phyloP scores from a whole-genome alignment of 805 yeast species.

The Metschnikowia borealis region DNA sequence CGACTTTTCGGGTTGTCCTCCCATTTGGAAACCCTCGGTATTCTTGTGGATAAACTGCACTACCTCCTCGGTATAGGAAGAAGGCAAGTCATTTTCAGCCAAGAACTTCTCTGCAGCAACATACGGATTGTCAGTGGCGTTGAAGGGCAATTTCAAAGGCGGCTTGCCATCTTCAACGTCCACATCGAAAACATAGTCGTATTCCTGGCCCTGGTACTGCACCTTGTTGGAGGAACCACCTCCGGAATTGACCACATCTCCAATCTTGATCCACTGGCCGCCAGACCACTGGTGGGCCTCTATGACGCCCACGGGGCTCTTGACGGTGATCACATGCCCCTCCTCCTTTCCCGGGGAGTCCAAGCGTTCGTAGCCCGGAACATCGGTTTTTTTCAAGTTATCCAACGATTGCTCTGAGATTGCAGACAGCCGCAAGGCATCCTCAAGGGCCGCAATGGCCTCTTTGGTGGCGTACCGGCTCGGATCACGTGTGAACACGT shows the following conservation, averaged over 20 bases:
- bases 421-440: conserved; percentile 58
- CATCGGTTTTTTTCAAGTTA: conserved; percentile 45
- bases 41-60: conserved; percentile 76
- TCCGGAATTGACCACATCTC: conserved; percentile 74
- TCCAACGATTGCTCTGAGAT: conserved; percentile 55
- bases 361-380: conserved; percentile 61
- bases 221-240: conserved; percentile 52
- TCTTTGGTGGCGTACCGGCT: conserved; percentile 50
- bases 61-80: conserved; percentile 70
- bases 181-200: conserved; percentile 93
- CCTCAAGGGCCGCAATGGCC: conserved; percentile 49
- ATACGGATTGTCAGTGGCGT: conserved; percentile 79
- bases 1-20: conserved; percentile 9
- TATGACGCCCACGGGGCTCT: conserved; percentile 55
- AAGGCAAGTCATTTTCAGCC: conserved; percentile 70
- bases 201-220: conserved; percentile 62
- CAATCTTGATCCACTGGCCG: conserved; percentile 77
- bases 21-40: conserved; percentile 59
- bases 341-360: conserved; percentile 64
- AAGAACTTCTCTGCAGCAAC: conserved; percentile 76
- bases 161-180: conserved; percentile 87
- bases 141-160: conserved; percentile 83
- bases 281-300: conserved; percentile 83
- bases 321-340: conserved; percentile 79
- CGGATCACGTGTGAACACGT: conserved; percentile 60